Evolutionary conservation across 345 rosid species (phyloP).

Genomic region (Eucalyptus tenuipes): DNA sequence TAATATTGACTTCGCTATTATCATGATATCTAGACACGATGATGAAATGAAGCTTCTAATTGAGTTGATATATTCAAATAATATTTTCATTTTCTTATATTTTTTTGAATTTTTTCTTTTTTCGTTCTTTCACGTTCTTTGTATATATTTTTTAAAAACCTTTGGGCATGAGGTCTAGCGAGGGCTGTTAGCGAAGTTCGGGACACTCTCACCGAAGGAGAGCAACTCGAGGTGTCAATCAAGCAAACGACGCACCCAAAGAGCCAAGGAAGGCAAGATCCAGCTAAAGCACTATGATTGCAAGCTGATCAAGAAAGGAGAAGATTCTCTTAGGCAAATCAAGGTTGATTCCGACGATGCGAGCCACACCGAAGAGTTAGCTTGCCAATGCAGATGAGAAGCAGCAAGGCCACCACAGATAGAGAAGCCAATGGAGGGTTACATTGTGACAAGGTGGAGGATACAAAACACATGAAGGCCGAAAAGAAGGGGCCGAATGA

Average conservation of each 20-base stretch:
- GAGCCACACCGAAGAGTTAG: not conserved
- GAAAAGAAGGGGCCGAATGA: not conserved
- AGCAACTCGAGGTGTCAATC: not conserved
- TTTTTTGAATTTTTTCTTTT: too few relatives aligned
- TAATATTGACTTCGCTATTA: not conserved
- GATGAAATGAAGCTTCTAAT: too few relatives aligned
- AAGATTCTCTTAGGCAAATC: not conserved
- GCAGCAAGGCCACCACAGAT: not conserved
- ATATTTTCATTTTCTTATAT: too few relatives aligned
- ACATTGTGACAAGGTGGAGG: not conserved
- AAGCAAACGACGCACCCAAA: not conserved
- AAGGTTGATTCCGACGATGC: not conserved
- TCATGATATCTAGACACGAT: accelerated
- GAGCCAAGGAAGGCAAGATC: not conserved
- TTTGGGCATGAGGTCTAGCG: too few relatives aligned
- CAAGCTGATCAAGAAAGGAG: not conserved
- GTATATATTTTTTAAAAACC: too few relatives aligned
- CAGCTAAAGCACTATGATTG: not conserved
- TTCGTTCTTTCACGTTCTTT: too few relatives aligned
- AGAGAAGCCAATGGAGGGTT: too few relatives aligned
- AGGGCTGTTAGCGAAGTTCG: accelerated
- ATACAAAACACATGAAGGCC: not conserved
- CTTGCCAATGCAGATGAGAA: not conserved
- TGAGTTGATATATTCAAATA: accelerated
- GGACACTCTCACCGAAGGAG: too few relatives aligned